Evolutionary conservation across 169 alveolate species (phyloP).

Genomic region (Plasmodium sp.): DNA sequence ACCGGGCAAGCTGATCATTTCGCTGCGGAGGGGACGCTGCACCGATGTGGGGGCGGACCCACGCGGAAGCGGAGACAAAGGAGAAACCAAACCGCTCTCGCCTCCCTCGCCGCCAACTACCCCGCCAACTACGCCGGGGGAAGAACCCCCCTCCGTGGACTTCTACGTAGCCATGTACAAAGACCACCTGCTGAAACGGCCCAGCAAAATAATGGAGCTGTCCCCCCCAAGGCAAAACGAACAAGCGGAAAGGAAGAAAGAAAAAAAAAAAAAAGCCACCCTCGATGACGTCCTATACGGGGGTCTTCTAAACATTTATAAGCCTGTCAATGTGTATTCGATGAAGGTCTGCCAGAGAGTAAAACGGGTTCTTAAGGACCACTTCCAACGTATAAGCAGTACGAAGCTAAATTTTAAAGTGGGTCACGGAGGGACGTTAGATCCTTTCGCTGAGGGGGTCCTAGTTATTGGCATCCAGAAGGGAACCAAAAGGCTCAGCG

Average conservation of each 20-base stretch:
- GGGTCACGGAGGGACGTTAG: slow-evolving; percentile 89
- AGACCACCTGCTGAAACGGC: neutral
- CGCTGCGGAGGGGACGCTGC: too few species aligned
- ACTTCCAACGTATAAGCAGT: neutral
- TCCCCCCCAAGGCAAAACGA: neutral
- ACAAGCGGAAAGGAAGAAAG: neutral
- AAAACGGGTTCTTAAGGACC: neutral
- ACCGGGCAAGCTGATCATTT: too few species aligned
- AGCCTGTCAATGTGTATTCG: slow-evolving; percentile 44
- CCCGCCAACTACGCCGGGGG: neutral
- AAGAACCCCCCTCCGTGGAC: neutral
- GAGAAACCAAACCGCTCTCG: neutral
- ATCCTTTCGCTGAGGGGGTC: slow-evolving; percentile 83
- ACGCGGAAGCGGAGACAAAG: neutral
- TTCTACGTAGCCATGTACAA: neutral
- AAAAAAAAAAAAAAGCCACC: slow-evolving; percentile 9
- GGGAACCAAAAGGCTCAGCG: slow-evolving; percentile 77
- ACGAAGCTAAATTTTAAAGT: slow-evolving; percentile 75
- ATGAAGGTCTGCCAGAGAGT: slow-evolving; percentile 47
- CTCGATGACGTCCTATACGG: slow-evolving; percentile 67
- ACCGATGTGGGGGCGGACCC: neutral
- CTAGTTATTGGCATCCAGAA: slow-evolving; percentile 81
- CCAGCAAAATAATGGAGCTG: slow-evolving; percentile 7
- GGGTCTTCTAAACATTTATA: slow-evolving; percentile 57
- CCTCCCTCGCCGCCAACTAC: too few species aligned